Conservation (phyloP, 2,329 filamentous ascomycete genomes). For the Fusarium fujikuroi region DNA sequence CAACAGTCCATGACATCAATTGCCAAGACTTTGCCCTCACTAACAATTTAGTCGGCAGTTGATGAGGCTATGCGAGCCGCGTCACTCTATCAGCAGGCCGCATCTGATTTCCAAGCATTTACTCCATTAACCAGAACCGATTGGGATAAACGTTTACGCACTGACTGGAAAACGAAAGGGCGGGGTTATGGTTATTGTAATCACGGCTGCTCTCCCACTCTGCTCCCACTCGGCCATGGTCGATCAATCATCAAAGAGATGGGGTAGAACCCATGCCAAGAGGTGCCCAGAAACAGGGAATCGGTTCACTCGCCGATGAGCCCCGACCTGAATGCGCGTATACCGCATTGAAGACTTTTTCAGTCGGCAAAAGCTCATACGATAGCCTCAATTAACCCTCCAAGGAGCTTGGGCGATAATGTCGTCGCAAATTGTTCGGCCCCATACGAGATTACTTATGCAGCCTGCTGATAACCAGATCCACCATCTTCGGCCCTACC, state of each 20-base stretch:
- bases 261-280: background rate
- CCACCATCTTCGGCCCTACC: background rate
- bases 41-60: background rate
- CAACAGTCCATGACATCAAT: background rate
- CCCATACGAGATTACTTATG: background rate
- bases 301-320: background rate
- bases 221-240: constrained; percentile 1
- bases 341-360: background rate
- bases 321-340: background rate
- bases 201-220: background rate
- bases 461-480: background rate
- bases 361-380: background rate
- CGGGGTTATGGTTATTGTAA: background rate
- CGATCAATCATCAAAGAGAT: background rate
- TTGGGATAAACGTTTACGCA: background rate
- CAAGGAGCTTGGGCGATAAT: background rate
- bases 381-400: background rate
- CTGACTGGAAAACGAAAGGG: background rate
- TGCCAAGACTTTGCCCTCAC: background rate
- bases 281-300: background rate
- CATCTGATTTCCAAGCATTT: background rate
- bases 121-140: background rate
- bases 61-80: constrained; percentile 1
- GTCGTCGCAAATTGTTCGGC: background rate
- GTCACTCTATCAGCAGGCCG: background rate